Evolutionary conservation across 345 rosid genomes (phyloP).

Genomic region (Cardamine occulta): DNA sequence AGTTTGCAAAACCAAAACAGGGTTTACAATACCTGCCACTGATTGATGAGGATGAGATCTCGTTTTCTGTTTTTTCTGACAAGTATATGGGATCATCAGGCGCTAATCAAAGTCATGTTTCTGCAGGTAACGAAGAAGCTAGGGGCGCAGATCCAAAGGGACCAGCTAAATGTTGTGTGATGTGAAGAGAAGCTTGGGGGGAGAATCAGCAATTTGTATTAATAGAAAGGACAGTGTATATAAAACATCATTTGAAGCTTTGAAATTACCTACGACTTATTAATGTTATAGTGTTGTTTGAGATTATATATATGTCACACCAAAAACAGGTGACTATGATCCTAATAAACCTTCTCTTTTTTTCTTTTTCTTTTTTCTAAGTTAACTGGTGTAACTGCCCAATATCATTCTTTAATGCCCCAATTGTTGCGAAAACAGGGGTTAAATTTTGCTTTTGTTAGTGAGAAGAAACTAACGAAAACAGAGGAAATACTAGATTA

Average conservation of each 20-base stretch:
- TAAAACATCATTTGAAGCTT: constrained; percentile 42
- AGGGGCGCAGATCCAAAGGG: constrained; percentile 80
- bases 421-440: too few relatives aligned
- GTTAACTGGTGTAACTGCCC: background rate
- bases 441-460: background rate
- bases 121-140: constrained; percentile 84
- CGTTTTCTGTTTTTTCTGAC: background rate
- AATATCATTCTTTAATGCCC: too few relatives aligned
- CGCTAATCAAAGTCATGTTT: constrained; percentile 26
- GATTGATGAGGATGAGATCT: background rate
- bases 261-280: constrained; percentile 29
- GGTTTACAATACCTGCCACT: background rate
- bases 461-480: background rate
- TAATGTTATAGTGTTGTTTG: constrained; percentile 34
- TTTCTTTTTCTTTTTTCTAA: background rate
- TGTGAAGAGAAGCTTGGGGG: constrained; percentile 46
- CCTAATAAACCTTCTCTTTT: constrained; percentile 14
- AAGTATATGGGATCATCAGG: background rate
- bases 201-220: constrained; percentile 34
- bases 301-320: constrained; percentile 30
- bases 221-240: constrained; percentile 40
- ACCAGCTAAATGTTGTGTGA: constrained; percentile 73
- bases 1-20: background rate
- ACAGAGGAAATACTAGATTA: background rate
- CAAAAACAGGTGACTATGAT: constrained; percentile 36